A percentile compares a stretch with the other conserved stretches of the same genome.
Conservation (phyloP, 805 yeast species). For the Yamadazyma philogaea region DNA sequence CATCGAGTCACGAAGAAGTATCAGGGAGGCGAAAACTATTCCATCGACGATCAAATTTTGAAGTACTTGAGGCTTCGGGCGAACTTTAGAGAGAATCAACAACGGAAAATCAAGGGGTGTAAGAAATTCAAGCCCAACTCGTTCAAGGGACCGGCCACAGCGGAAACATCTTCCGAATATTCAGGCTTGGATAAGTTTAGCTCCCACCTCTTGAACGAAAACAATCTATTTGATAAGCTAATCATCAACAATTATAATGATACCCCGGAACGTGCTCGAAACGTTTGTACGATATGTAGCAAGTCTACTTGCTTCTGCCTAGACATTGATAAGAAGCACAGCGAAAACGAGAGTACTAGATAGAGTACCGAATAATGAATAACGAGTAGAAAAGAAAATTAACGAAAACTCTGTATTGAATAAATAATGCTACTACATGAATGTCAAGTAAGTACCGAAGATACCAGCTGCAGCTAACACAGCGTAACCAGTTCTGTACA, state of each 20-base stretch:
- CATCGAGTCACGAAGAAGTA: constrained; percentile 35
- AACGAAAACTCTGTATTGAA: constrained; percentile 3
- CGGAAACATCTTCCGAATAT: neutral
- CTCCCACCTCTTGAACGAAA: constrained; percentile 14
- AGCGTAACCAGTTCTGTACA: constrained; percentile 85
- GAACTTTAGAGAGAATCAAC: constrained; percentile 14
- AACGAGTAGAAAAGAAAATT: neutral
- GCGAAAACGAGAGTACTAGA: constrained; percentile 1
- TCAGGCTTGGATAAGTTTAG: constrained; percentile 7
- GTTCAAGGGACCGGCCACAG: neutral
- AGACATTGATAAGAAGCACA: constrained; percentile 28
- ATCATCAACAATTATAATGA: constrained; percentile 12
- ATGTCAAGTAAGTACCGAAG: constrained; percentile 56
- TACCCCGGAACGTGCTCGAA: constrained; percentile 20
- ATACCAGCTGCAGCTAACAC: constrained; percentile 65
- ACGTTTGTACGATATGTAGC: constrained; percentile 35
- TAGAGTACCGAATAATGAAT: constrained; percentile 5
- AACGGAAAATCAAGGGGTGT: constrained; percentile 6
- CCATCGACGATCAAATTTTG: constrained; percentile 23
- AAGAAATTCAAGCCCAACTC: constrained; percentile 6
- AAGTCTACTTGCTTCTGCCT: constrained; percentile 39
- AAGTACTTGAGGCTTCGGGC: constrained; percentile 20
- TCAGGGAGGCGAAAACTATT: constrained; percentile 11
- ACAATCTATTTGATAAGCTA: constrained; percentile 17
- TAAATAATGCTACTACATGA: constrained; percentile 26